phyloP scores from a whole-genome alignment of 345 rosid genomes.

The Eucalyptus lansdowneana region DNA sequence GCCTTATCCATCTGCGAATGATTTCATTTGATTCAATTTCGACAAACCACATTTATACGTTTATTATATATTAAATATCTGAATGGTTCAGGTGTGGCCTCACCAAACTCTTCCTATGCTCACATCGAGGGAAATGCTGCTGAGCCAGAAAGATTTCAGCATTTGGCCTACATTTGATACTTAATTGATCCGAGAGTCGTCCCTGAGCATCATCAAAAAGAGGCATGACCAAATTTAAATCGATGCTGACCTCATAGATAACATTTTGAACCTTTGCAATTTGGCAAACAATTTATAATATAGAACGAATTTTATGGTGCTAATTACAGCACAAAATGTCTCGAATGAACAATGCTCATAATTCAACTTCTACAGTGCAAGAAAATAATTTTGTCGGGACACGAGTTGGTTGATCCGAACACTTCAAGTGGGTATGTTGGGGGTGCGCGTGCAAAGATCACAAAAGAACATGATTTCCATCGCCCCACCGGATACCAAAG shows the following conservation, averaged over 20 bases:
- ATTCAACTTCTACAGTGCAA: background rate
- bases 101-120: background rate
- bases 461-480: background rate
- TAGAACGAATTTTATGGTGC: background rate
- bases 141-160: background rate
- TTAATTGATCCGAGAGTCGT: background rate
- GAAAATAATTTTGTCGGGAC: background rate
- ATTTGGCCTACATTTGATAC: background rate
- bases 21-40: background rate
- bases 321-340: background rate
- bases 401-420: background rate
- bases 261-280: background rate
- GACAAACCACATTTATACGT: background rate
- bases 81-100: background rate
- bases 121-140: background rate
- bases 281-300: background rate
- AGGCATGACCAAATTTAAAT: background rate
- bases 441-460: background rate
- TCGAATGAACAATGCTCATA: background rate
- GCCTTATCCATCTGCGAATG: background rate
- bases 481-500: background rate
- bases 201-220: background rate
- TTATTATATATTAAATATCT: background rate
- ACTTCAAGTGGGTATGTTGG: background rate
- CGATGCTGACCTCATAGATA: background rate